These are phyloP conservation scores for Aspergillus fijiensis DNA, from an alignment of 2,329 filamentous ascomycete species.

Conservation along the genomic window DNA sequence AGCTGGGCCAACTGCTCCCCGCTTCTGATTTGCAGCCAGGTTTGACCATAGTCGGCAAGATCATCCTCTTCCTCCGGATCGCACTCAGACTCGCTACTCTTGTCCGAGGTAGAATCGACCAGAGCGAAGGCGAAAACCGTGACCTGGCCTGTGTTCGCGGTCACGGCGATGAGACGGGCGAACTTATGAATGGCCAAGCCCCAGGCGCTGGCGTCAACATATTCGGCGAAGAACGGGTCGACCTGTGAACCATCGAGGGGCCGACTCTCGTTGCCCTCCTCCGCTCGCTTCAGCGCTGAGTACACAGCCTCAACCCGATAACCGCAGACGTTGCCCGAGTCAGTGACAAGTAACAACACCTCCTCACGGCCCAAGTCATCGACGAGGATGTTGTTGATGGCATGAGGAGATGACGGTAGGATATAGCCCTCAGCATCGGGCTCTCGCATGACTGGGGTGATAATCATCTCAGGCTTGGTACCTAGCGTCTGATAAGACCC, in stretches of 20 bases:
- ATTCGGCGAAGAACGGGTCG: conserved; percentile 67
- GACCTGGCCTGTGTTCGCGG: conserved; percentile 67
- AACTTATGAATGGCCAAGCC: conserved; percentile 77
- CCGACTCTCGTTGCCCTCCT: conserved; percentile 18
- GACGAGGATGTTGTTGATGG: conserved; percentile 67
- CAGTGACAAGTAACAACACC: conserved; percentile 65
- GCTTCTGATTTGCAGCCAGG: conserved; percentile 35
- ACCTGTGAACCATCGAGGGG: conserved; percentile 37
- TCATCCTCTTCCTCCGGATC: conserved; percentile 21
- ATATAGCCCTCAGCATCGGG: conserved; percentile 53
- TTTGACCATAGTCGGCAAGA: conserved; percentile 24
- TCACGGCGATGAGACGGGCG: conserved; percentile 82
- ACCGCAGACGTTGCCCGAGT: conserved; percentile 72
- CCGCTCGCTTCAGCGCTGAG: conserved; percentile 44
- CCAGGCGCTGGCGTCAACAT: conserved; percentile 81
- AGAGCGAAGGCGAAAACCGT: conserved; percentile 62
- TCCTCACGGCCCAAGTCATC: conserved; percentile 70
- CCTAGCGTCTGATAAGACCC: conserved; percentile 43
- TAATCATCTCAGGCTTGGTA: conserved; percentile 40
- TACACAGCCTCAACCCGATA: conserved; percentile 62
- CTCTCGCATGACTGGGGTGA: conserved; percentile 44
- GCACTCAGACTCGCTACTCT: conserved; percentile 15
- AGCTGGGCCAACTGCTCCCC: conserved; percentile 28
- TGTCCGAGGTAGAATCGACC: conserved; percentile 32
- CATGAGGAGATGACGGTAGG: conserved; percentile 55